These are phyloP conservation scores for Metarhizium anisopliae DNA, from an alignment of 2,329 filamentous ascomycete species.

Conservation along the genomic window DNA sequence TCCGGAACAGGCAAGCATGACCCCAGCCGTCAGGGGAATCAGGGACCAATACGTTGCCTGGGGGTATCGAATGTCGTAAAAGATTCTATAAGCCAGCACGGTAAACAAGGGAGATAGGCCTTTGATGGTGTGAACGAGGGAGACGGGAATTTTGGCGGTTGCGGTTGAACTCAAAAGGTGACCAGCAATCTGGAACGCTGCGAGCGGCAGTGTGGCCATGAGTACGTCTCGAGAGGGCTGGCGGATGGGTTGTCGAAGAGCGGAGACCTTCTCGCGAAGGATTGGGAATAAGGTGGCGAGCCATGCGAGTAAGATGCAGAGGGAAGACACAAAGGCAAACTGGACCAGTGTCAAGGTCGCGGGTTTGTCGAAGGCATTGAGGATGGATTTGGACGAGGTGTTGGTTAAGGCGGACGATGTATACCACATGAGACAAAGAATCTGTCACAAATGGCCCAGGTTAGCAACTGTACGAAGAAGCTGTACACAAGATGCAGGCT, in stretches of 20 bases:
- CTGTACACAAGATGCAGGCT: too few relatives aligned
- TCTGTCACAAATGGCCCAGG: slow-evolving; percentile 35
- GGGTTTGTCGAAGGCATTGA: slow-evolving; percentile 83
- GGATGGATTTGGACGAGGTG: slow-evolving; percentile 93
- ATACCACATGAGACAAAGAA: slow-evolving; percentile 87
- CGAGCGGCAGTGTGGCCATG: slow-evolving; percentile 79
- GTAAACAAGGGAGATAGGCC: slow-evolving; percentile 93
- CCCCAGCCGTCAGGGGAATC: slow-evolving; percentile 85
- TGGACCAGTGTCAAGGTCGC: slow-evolving; percentile 88
- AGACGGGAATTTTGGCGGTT: slow-evolving; percentile 90
- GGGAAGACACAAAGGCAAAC: slow-evolving; percentile 84
- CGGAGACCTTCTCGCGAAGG: slow-evolving; percentile 63
- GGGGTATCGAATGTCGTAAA: slow-evolving; percentile 85
- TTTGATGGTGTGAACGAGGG: slow-evolving; percentile 96
- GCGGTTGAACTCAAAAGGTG: slow-evolving; percentile 92
- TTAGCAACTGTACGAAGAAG: too few relatives aligned
- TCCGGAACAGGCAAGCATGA: slow-evolving; percentile 91
- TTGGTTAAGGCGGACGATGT: slow-evolving; percentile 92
- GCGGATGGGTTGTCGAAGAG: slow-evolving; percentile 76
- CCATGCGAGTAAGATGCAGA: slow-evolving; percentile 74
- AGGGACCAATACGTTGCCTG: slow-evolving; percentile 79
- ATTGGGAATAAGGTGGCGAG: slow-evolving; percentile 63
- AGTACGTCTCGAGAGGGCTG: slow-evolving; percentile 74
- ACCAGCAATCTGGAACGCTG: slow-evolving; percentile 85
- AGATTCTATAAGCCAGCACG: slow-evolving; percentile 80